phyloP scores from a whole-genome alignment of 2,329 filamentous ascomycete species.

The Pseudocercospora eumusae region DNA sequence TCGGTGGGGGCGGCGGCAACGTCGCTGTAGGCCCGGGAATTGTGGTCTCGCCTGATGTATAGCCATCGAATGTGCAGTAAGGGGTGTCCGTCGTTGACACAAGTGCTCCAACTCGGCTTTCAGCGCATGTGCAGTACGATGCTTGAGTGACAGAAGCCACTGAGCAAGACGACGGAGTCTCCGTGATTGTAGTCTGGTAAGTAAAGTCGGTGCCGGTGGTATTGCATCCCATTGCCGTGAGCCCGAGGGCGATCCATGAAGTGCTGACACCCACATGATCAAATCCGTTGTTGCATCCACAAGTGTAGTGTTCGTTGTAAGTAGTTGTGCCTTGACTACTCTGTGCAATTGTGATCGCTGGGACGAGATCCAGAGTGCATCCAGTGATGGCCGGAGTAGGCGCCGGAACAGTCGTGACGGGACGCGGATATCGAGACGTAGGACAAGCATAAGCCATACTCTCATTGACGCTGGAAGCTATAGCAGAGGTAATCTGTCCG shows the following conservation, averaged over 20 bases:
- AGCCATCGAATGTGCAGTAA: not conserved
- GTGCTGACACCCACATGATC: too few relatives aligned
- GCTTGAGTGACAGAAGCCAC: not conserved
- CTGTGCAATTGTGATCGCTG: not conserved
- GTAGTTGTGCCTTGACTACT: not conserved
- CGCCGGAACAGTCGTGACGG: not conserved
- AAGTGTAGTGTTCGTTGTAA: not conserved
- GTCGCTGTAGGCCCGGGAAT: not conserved
- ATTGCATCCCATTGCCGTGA: too few relatives aligned
- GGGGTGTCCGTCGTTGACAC: not conserved
- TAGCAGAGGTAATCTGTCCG: not conserved
- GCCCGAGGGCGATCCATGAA: too few relatives aligned
- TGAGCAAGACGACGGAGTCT: not conserved
- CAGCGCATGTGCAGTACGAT: not conserved
- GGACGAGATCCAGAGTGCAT: not conserved
- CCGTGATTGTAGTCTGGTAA: too few relatives aligned
- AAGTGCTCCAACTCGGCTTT: not conserved
- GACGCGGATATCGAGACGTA: not conserved
- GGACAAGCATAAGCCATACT: slow-evolving; percentile 5
- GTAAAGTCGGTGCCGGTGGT: too few relatives aligned
- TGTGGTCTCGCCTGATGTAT: not conserved
- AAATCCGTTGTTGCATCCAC: not conserved
- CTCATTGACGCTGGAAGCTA: not conserved
- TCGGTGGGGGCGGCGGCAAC: too few relatives aligned
- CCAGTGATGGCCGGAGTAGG: not conserved